These are phyloP conservation scores for Gossypium schwendimanii DNA, from an alignment of 441 rosid genomes.

Conservation along the genomic window DNA sequence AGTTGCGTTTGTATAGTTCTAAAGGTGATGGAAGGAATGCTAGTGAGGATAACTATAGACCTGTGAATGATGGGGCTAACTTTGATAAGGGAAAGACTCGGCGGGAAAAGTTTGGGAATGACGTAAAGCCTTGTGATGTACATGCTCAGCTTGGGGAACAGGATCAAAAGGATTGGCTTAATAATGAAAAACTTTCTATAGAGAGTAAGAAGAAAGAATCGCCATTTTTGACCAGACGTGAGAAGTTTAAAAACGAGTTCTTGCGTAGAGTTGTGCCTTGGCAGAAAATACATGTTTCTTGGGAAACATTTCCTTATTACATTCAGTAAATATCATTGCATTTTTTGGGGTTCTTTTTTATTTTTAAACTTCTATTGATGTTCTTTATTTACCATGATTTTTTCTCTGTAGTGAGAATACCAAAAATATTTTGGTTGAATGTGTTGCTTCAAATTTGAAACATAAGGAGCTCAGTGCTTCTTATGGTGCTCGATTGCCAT, in stretches of 20 bases:
- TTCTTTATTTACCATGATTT: conserved; percentile 5
- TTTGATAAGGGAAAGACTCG: conserved; percentile 41
- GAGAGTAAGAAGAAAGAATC: conserved; percentile 72
- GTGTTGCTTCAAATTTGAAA: conserved; percentile 76
- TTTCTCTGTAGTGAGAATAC: conserved; percentile 48
- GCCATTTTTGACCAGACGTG: conserved; percentile 64
- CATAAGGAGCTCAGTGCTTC: conserved; percentile 41
- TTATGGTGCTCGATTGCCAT: conserved; percentile 66
- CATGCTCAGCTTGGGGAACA: conserved; percentile 73
- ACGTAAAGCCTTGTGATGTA: conserved; percentile 36
- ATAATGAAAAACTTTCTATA: conserved; percentile 60
- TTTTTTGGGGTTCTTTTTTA: neutral
- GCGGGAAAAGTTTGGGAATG: conserved; percentile 22
- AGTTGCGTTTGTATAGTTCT: conserved; percentile 59
- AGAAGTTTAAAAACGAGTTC: conserved; percentile 70
- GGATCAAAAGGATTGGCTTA: conserved; percentile 90
- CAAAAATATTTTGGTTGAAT: conserved; percentile 72
- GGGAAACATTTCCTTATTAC: conserved; percentile 85
- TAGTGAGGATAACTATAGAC: conserved; percentile 53
- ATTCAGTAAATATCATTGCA: conserved; percentile 49
- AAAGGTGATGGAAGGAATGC: conserved; percentile 75
- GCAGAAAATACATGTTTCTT: conserved; percentile 80
- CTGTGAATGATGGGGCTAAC: conserved; percentile 38
- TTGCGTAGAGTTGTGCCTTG: conserved; percentile 75
- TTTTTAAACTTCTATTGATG: conserved; percentile 7